phyloP scores from a whole-genome alignment of 352 stramenopile species.

The Globisporangium parvum region DNA sequence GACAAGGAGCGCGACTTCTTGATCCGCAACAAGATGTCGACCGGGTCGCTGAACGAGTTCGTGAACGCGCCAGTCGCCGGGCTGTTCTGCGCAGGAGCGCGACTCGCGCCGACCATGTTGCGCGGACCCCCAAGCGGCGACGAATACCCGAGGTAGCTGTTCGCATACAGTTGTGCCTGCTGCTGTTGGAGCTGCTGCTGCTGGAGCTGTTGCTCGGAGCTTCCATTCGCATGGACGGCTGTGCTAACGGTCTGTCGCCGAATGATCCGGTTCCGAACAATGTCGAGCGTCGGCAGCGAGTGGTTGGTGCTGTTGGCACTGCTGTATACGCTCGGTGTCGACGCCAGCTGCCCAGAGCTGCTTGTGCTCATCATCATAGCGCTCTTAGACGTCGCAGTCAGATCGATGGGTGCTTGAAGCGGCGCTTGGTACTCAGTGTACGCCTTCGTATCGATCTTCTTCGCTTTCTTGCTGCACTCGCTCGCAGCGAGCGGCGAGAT shows the following conservation, averaged over 20 bases:
- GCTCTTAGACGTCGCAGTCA: conserved; percentile 12
- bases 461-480: conserved; percentile 67
- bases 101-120: not conserved
- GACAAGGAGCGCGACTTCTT: conserved; percentile 52
- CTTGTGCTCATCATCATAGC: conserved; percentile 8
- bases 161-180: conserved; percentile 11
- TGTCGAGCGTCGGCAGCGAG: conserved; percentile 48
- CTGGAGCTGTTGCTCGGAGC: conserved; percentile 12
- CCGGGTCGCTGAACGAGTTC: conserved; percentile 64
- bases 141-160: conserved; percentile 18
- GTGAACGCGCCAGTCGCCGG: conserved; percentile 22
- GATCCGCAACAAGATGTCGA: conserved; percentile 71
- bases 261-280: conserved; percentile 62
- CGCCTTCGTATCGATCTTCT: conserved; percentile 52
- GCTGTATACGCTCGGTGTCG: conserved; percentile 14
- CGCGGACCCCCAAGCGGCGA: conserved; percentile 2
- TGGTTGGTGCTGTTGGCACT: conserved; percentile 4
- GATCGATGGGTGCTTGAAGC: conserved; percentile 11
- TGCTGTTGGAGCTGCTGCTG: conserved; percentile 20
- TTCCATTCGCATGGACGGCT: conserved; percentile 7
- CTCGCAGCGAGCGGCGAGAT: conserved; percentile 64
- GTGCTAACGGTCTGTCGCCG: conserved; percentile 33
- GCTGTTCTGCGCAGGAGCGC: not conserved
- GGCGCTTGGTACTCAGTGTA: conserved; percentile 20
- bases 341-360: not conserved